These are phyloP conservation scores for Achaetomium macrosporum DNA, from an alignment of 2,329 filamentous ascomycete genomes.

Conservation along the genomic window DNA sequence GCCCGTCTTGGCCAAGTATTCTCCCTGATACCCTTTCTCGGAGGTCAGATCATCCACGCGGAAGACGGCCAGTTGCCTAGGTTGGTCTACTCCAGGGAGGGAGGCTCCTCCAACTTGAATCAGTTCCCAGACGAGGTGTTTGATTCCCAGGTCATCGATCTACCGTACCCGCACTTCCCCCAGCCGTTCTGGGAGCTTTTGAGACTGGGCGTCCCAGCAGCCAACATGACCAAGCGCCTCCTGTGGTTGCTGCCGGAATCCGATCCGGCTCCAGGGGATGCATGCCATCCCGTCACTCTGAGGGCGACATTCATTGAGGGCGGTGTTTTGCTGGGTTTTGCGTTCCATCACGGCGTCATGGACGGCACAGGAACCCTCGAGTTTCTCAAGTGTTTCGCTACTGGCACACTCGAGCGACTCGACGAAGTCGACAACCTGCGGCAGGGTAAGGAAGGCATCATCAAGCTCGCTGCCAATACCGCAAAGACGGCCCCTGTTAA, in stretches of 20 bases:
- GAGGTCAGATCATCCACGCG: conserved; percentile 5
- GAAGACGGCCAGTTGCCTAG: neutral
- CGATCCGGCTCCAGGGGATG: neutral
- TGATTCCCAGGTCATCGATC: neutral
- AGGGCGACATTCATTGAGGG: conserved; percentile 3
- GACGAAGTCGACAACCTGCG: neutral
- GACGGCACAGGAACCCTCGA: neutral
- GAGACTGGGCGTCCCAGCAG: neutral
- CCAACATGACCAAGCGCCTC: conserved; percentile 1
- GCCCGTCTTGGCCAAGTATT: neutral
- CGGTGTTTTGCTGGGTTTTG: conserved; percentile 12
- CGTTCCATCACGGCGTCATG: conserved; percentile 12
- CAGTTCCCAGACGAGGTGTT: neutral
- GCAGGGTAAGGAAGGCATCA: neutral
- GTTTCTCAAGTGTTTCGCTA: conserved; percentile 5
- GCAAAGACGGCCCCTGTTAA: neutral
- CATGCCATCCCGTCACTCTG: conserved; percentile 3
- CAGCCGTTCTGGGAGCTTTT: neutral
- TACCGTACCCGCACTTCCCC: neutral
- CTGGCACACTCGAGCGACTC: neutral
- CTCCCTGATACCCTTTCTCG: conserved; percentile 1
- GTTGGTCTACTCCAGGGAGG: neutral
- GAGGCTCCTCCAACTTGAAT: neutral
- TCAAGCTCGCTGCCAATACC: neutral
- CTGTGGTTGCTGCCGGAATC: conserved; percentile 6